Evolutionary conservation across 1,139 yeast genomes (phyloP), one percentile per base, ranked within the genome.

Genomic region (Geotrichum fermentans): DNA sequence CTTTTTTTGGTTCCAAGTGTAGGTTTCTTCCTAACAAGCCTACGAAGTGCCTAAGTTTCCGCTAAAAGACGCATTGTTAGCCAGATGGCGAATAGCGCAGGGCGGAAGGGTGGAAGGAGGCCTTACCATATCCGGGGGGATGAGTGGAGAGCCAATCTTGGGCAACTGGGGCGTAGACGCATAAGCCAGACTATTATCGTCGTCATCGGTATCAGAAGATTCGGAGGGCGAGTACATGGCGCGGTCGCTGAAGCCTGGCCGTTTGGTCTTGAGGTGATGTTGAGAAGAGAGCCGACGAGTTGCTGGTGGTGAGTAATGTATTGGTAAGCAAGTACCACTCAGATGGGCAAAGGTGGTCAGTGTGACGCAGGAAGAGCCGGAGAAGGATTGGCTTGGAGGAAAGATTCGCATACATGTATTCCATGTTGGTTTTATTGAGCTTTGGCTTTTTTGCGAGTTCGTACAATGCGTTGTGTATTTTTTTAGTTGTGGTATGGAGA

Each of bases 21-120:
- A 47, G 29, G 32, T 47, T 47, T n/a, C 51, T 41, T 11, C 32
- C 51, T 14, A 43, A 24, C 16, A 47, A 28, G 2, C 51, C 51
- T 2, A 42, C 40, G 11, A 47, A 39, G 24, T 47, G 51, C 33
- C 40, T 22, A 30, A 47, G 41, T 29, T 47, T 47, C 16, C 51
- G 36, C 51, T 40, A 18, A 14, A n/a, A 11, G 17, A n/a, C 17
- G 11, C 17, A 11, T 29, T 24, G 24, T 17, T 29, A 20, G 14
- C 11, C 22, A 16, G 14, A 20, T 3, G 14, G 14, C 14, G 39
- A 20, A 36, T 2, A 18, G 34, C 11, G 22, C 16, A 5, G 17
- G 21, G 17, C 7, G 14, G 8, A 30, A 30, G 34, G 13, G 13
- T 30, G 5, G 17, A 14, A 30, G 34, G 34, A 6, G 34, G 6